Evolutionary conservation across 371 early-diverging fungal species (phyloP), one percentile per base, ranked within the genome.

Genomic region (Mucor lusitanicus): DNA sequence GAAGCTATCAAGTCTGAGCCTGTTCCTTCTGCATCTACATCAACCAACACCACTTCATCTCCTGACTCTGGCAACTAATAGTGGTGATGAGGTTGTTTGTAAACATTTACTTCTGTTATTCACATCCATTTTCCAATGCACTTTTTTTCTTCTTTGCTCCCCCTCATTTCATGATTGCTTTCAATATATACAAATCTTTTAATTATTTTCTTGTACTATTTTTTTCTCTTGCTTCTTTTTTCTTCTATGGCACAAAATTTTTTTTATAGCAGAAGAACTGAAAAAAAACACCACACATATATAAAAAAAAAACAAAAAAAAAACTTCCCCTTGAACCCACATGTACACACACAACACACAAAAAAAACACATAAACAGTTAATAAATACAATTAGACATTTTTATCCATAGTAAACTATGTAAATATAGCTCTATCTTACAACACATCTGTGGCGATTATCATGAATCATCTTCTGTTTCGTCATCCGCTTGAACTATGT

Each of bases 31-130:
- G 77, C 83, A 55, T 80, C 80, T 57, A 71, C 81, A 67, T 76
- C 81, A 23, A 79, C 74, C 50, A 79, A 80, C 17, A 74, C 83
- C 53, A 71, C 72, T n/a, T 68, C 81, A 44, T 76, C 81, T 28
- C 75, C 77, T 40, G 81, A 81, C 30, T 73, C 77, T n/a, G 69
- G 63, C 68, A 66, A 53, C 27, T 53, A 53, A 21, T 53, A 21
- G 23, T 27, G 53, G 53, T 11, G 46, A 8, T 19, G 11, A 40
- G 46, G n/a, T 21, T 46, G n/a, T 19, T 46, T n/a, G 7, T 7
- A 0, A 46, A 46, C 46, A 46, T 21, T 21, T 21, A 21, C 8
- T 46, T 53, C 53, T 27, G 27, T 15, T 53, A 53, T 53, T 23
- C 53, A 53, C 27, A 53, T 15, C 5, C 15, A 12, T 53, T 33